Conservation (phyloP, 805 yeast genomes). For the Cyberlindnera samutprakarnensis region DNA sequence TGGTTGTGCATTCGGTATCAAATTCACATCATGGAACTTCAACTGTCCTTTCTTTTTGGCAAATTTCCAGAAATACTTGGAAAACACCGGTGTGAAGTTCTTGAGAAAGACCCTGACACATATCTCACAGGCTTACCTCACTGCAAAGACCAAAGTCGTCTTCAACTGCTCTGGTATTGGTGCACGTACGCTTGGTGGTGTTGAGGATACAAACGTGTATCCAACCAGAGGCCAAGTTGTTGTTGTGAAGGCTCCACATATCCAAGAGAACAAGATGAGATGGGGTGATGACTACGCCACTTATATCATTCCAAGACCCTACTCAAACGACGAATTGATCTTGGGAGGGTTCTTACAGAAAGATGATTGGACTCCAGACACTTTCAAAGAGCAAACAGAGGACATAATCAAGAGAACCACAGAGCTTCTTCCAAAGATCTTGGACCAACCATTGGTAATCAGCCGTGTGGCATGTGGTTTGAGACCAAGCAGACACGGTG, state of each 20-base stretch:
- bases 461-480: conserved; percentile 64
- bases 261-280: conserved; percentile 47
- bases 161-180: conserved; percentile 79
- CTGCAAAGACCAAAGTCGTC: conserved; percentile 29
- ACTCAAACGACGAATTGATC: conserved; percentile 56
- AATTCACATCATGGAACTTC: conserved; percentile 56
- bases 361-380: conserved; percentile 54
- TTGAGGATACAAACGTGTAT: conserved; percentile 49
- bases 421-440: conserved; percentile 41
- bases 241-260: conserved; percentile 62
- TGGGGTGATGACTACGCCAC: conserved; percentile 61
- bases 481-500: conserved; percentile 72
- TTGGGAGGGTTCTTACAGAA: conserved; percentile 71
- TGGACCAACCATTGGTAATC: conserved; percentile 40
- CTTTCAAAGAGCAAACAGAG: conserved; percentile 47
- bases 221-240: conserved; percentile 82
- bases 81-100: conserved; percentile 43
- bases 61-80: conserved; percentile 38
- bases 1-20: conserved; percentile 50
- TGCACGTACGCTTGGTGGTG: conserved; percentile 57
- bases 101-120: conserved; percentile 39
- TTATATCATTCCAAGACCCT: conserved; percentile 67
- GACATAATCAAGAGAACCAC: conserved; percentile 57
- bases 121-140: conserved; percentile 45
- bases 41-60: conserved; percentile 58